Conservation (phyloP, 805 yeast genomes). For the Myxozyma neglecta region DNA sequence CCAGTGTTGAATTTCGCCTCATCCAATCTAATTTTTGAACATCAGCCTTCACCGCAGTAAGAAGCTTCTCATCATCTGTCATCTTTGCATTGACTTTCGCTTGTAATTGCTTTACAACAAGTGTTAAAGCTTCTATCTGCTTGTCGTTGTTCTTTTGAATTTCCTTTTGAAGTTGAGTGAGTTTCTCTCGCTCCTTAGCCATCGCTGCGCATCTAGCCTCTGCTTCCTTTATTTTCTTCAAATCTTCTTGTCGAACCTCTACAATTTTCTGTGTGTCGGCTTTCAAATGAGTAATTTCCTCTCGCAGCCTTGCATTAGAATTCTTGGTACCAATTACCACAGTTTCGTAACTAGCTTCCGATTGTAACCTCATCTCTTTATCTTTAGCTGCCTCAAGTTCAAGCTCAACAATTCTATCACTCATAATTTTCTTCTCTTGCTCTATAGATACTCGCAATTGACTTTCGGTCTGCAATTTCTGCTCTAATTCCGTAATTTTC, state of each 20-base stretch:
- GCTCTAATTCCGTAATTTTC: constrained; percentile 65
- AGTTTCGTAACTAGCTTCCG: constrained; percentile 20
- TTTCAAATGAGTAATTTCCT: constrained; percentile 9
- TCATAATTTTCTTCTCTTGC: constrained; percentile 5
- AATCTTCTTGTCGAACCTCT: constrained; percentile 10
- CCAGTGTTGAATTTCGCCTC: constrained; percentile 5
- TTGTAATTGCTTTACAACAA: constrained; percentile 5
- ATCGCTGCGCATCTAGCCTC: constrained; percentile 1
- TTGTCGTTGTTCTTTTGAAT: neutral
- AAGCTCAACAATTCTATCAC: constrained; percentile 3
- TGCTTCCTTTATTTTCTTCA: neutral
- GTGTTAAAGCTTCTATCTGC: constrained; percentile 5
- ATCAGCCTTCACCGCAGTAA: constrained; percentile 9
- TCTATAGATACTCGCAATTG: neutral
- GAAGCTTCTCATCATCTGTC: constrained; percentile 7
- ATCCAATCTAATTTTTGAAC: constrained; percentile 19
- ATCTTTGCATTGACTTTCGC: constrained; percentile 1
- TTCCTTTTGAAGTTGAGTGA: constrained; percentile 6
- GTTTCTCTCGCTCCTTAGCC: constrained; percentile 5
- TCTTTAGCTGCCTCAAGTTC: constrained; percentile 19
- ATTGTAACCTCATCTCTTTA: constrained; percentile 18
- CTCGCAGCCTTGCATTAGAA: constrained; percentile 8
- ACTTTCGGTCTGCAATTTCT: constrained; percentile 41
- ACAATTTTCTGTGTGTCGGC: constrained; percentile 11
- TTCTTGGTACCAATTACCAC: constrained; percentile 14